Evolutionary conservation across 805 yeast species (phyloP).

Genomic region (Priceomyces castillae): DNA sequence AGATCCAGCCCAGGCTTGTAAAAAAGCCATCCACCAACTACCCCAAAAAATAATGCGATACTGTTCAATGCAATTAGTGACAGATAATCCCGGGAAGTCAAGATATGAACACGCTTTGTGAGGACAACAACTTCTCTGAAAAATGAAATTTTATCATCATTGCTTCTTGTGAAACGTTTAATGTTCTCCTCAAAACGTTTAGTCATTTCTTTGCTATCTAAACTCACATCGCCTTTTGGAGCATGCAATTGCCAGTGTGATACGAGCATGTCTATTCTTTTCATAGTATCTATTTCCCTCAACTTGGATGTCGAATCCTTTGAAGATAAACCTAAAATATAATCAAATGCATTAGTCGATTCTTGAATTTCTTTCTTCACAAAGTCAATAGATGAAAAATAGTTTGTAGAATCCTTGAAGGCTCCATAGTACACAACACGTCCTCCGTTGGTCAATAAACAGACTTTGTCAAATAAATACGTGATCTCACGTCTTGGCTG

Average conservation of each 20-base stretch:
- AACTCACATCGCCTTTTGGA: background rate
- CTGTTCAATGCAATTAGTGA: constrained; percentile 36
- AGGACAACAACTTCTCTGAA: constrained; percentile 29
- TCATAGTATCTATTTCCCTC: constrained; percentile 20
- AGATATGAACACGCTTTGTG: constrained; percentile 32
- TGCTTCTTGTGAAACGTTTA: constrained; percentile 15
- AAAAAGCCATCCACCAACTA: constrained; percentile 75
- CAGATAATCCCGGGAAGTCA: constrained; percentile 31
- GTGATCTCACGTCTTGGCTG: constrained; percentile 82
- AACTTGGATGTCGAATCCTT: constrained; percentile 30
- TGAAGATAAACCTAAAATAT: constrained; percentile 36
- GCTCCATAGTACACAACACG: constrained; percentile 46
- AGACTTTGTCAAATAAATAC: constrained; percentile 61
- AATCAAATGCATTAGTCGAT: constrained; percentile 24
- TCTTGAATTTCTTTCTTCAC: constrained; percentile 2
- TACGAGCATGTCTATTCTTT: constrained; percentile 26
- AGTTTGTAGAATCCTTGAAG: constrained; percentile 40
- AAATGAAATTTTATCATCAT: constrained; percentile 23
- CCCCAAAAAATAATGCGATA: constrained; percentile 49
- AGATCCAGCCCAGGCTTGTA: constrained; percentile 57
- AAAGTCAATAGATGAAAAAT: constrained; percentile 40
- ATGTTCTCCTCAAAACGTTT: constrained; percentile 16
- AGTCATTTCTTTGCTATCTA: constrained; percentile 13
- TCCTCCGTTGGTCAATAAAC: constrained; percentile 64
- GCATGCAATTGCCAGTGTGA: constrained; percentile 21